phyloP scores from a whole-genome alignment of 179 eudicot genomes.

The Beta lomatogona region DNA sequence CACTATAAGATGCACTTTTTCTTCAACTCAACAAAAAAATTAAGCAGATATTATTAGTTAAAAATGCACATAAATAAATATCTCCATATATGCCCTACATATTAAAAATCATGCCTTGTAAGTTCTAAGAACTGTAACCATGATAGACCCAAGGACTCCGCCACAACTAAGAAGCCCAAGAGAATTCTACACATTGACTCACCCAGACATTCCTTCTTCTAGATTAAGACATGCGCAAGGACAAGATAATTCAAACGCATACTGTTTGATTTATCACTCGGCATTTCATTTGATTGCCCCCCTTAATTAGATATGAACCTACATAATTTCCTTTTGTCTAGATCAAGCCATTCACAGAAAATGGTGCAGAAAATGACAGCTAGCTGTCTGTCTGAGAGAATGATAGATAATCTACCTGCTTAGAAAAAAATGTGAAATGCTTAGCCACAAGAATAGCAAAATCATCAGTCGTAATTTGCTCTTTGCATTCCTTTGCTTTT shows the following conservation, averaged over 20 bases:
- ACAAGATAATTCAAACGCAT: neutral
- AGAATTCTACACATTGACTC: too few species aligned
- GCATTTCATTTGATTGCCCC: too few species aligned
- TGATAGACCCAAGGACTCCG: neutral
- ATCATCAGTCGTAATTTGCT: slow-evolving; percentile 72
- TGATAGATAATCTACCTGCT: slow-evolving; percentile 62
- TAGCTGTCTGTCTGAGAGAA: neutral
- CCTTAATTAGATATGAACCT: too few species aligned
- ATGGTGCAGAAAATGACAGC: too few species aligned
- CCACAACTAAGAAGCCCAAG: neutral
- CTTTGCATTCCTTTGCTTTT: slow-evolving; percentile 84
- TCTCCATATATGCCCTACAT: too few species aligned
- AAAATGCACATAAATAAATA: neutral
- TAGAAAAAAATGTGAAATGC: slow-evolving; percentile 81
- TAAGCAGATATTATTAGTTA: neutral
- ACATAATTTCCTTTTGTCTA: too few species aligned
- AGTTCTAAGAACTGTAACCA: too few species aligned
- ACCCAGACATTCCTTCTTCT: too few species aligned
- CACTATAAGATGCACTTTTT: neutral
- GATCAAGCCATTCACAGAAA: neutral
- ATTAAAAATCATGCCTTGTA: too few species aligned
- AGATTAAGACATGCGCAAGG: neutral
- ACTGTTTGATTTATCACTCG: too few species aligned
- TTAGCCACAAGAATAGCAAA: slow-evolving; percentile 83
- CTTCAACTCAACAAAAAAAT: neutral